Evolutionary conservation across 2,329 filamentous ascomycete species (phyloP), one percentile per base, ranked within the genome.

Genomic region (Microthyrium microscopicum): DNA sequence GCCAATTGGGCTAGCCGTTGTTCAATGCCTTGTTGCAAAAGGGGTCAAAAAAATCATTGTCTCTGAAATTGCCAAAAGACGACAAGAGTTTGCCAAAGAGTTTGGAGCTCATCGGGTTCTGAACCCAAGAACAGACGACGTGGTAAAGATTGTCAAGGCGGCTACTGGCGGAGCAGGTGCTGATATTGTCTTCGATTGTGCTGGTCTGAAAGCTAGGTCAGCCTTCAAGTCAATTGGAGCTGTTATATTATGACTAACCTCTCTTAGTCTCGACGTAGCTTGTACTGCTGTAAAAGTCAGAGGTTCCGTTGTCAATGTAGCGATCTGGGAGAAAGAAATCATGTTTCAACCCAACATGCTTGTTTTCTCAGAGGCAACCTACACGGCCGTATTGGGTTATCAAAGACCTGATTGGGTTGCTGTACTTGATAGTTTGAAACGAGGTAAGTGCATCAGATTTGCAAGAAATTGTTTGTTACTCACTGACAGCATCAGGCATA

Each of bases 341-440:
- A 56, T 58, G 0, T 62, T 74, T 33, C 54, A 65, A 20, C 61
- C 66, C 1, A 71, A 70, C 41, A 58, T 62, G 42, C 42, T 72
- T 20, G 58, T 70, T 4, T 62, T 64, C 33, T 56, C 57, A 5
- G 68, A 73, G 46, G 61, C 65, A 20, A 60, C 53, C 22, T 68
- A 67, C 42, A 54, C 60, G 5, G 62, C 62, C 17, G 57, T 61
- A 4, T 44, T 66, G 9, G 56, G 63, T 7, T 68, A 67, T 45
- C 58, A 60, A 48, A 54, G 57, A 43, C 50, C 53, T 5, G 70
- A 75, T 39, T 73, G 74, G 35, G 51, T 61, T 21, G 62, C 62
- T 11, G 70, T 75, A 2, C 69, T 77, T 35, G 46, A 61, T 8
- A 62, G 64, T n/a, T 47, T 69, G 34, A 41, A 42, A 8, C 41